Conservation (phyloP, 192 early-diverging fungal genomes). For the Mycoemilia scoparia region DNA sequence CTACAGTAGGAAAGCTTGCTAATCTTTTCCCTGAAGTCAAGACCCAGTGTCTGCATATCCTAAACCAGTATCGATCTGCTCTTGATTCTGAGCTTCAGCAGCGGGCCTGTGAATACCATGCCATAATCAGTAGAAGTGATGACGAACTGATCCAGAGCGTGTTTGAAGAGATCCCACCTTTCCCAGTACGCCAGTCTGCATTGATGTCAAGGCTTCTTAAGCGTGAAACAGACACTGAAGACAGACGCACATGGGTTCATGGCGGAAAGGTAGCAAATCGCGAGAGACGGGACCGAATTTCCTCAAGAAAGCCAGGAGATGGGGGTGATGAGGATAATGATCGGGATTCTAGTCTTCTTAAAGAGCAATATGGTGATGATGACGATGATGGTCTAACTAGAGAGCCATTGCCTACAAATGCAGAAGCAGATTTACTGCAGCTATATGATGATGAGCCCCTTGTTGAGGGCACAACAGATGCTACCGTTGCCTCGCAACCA, state of each 20-base stretch:
- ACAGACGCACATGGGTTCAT: constrained; percentile 87
- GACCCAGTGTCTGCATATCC: constrained; percentile 62
- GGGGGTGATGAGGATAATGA: neutral
- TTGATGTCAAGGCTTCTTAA: constrained; percentile 66
- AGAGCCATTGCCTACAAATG: neutral
- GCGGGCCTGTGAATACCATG: constrained; percentile 89
- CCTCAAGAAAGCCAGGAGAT: neutral
- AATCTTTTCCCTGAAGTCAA: constrained; percentile 98
- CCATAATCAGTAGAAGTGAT: constrained; percentile 60
- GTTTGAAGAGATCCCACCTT: constrained; percentile 98
- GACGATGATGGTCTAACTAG: neutral
- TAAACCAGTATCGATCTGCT: constrained; percentile 72
- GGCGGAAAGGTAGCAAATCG: constrained; percentile 72
- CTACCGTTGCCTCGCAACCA: too few relatives aligned
- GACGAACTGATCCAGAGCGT: constrained; percentile 80
- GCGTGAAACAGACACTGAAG: constrained; percentile 79
- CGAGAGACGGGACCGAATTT: constrained; percentile 20
- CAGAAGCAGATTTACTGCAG: neutral
- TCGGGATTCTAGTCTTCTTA: neutral
- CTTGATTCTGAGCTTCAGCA: constrained; percentile 95
- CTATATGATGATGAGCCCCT: too few relatives aligned
- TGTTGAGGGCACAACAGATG: too few relatives aligned
- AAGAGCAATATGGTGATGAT: neutral
- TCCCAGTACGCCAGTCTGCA: constrained; percentile 83
- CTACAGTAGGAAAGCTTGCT: constrained; percentile 87